Percentiles rank a stretch among this genome's conserved stretches.
These are phyloP conservation scores for Gastrodia elata DNA, from an alignment of 106 monocot species.

Conservation along the genomic window DNA sequence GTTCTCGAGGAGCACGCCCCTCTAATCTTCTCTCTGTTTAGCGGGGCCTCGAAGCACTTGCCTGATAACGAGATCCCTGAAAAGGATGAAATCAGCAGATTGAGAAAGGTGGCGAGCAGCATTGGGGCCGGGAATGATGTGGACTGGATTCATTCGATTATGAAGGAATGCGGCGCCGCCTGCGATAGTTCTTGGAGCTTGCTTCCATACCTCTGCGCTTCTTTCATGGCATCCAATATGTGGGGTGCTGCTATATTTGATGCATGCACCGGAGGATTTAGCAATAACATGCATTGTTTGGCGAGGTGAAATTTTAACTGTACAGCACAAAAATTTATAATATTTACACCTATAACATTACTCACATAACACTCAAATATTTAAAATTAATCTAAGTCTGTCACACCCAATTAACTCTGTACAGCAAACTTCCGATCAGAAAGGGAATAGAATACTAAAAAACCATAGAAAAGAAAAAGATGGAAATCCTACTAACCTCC, in stretches of 20 bases:
- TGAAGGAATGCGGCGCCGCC: conserved; percentile 44
- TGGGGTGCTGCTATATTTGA: conserved; percentile 66
- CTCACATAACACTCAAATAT: too few relatives aligned
- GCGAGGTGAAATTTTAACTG: conserved; percentile 68
- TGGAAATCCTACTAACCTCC: too few relatives aligned
- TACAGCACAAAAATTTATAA: too few relatives aligned
- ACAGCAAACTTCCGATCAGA: too few relatives aligned
- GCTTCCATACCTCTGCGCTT: conserved; percentile 79
- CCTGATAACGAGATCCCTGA: conserved; percentile 73
- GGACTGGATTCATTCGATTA: conserved; percentile 79
- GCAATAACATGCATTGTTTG: conserved; percentile 76
- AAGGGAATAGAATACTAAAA: too few relatives aligned
- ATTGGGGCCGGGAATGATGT: conserved; percentile 60
- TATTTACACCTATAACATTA: too few relatives aligned
- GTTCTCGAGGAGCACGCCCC: conserved; percentile 86
- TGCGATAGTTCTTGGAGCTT: conserved; percentile 77
- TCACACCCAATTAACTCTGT: too few relatives aligned
- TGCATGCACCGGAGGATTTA: conserved; percentile 69
- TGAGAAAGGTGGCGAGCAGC: conserved; percentile 56
- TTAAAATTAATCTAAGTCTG: too few relatives aligned
- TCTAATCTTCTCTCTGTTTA: conserved; percentile 59
- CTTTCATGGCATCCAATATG: conserved; percentile 64
- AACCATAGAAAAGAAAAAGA: too few relatives aligned
- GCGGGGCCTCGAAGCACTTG: conserved; percentile 57
- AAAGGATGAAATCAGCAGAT: conserved; percentile 53